Base-by-base conservation (phyloP, 345 rosid genomes). In the Eucalyptus cladocalyx region DNA sequence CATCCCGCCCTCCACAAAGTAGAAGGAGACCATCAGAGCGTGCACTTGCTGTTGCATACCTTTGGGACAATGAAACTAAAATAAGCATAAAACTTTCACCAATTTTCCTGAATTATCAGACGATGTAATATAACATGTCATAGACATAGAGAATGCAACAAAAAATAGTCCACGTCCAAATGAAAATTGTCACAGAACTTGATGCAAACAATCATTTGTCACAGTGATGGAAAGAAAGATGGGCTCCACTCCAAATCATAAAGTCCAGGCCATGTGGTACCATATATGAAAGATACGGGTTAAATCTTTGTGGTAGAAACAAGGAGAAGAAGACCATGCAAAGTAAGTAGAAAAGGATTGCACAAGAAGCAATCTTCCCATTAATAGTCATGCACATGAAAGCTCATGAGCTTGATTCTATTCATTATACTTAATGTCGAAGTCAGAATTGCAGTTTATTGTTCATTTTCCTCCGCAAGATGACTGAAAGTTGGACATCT, bases 41-140 rank as follows among this genome's bases (percentile, higher is more conserved):
- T 37, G 99, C 99, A 94, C 99, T 96, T 92, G 99, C 99, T 86
- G 99, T 98, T 81, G 99, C 99, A 91, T 98, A 98, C 99, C 99
- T 98, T 76, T 76, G 85, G 85, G 47, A 76, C 28, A 76, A 76
- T 6, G 30, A 76, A 76, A 76, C 47, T 76, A 21, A 76, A 40
- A 40, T 40, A 76, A 76, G 85, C 30, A 76, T 76, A 40, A 76
- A 72, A 40, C 12, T 40, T 76, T 76, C 85, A 23, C 47, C 85
- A 40, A 40, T 76, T 42, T 76, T 76, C 47, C 42, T 40, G 85
- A 37, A 76, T 37, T 76, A 76, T 76, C 47, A 76, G 28, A 76
- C 24, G 9, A 76, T 37, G 47, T 37, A 37, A 76, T 21, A 72
- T 24, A 37, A 72, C 45, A 69, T 69, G 45, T 72, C 83, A 76